Evolutionary conservation across 176 grass and related monocot genomes (phyloP).

Genomic region (Oryza nivara): DNA sequence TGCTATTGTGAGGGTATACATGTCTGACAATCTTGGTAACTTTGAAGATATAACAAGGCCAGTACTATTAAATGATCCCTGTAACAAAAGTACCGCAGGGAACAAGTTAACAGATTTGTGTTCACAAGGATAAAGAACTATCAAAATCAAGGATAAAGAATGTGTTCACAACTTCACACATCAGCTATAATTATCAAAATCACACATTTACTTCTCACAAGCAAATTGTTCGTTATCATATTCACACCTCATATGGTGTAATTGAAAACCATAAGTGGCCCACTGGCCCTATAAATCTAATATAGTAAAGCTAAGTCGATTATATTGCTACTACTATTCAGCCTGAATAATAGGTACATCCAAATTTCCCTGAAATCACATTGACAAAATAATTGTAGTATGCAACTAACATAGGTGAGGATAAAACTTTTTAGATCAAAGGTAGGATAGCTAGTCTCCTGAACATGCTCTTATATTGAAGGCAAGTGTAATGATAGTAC

Average conservation of each 20-base stretch:
- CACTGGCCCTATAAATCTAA: neutral
- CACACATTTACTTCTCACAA: neutral
- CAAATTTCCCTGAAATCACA: neutral
- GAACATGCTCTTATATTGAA: neutral
- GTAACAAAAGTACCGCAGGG: neutral
- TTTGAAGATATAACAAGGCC: constrained; percentile 92
- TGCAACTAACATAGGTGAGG: neutral
- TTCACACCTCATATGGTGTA: neutral
- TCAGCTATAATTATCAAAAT: neutral
- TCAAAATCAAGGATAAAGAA: neutral
- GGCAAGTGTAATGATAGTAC: neutral
- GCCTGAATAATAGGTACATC: neutral
- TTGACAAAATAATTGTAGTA: neutral
- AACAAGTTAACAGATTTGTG: neutral
- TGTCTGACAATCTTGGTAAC: constrained; percentile 82
- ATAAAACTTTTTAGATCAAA: neutral
- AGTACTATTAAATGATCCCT: constrained; percentile 91
- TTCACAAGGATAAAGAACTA: neutral
- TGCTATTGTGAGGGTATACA: constrained; percentile 83
- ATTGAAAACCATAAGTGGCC: neutral
- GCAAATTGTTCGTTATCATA: neutral
- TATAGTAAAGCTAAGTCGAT: neutral
- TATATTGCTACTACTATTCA: neutral
- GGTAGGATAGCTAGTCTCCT: neutral
- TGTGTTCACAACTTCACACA: neutral